phyloP scores from a whole-genome alignment of 495 filamentous ascomycete species.

The Penicillium angulare region DNA sequence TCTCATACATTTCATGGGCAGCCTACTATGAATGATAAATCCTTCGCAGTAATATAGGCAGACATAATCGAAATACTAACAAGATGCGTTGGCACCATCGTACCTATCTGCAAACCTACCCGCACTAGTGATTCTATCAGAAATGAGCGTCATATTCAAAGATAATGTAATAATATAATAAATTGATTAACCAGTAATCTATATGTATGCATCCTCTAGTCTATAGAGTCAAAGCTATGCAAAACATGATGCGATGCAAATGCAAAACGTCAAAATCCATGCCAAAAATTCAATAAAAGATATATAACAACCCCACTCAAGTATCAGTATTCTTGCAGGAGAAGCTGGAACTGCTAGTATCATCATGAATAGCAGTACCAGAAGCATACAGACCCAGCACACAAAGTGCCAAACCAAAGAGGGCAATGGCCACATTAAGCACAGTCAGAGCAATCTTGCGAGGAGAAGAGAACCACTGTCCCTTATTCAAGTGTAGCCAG shows the following conservation, averaged over 20 bases:
- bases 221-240: conserved; percentile 13
- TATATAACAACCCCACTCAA: conserved; percentile 5
- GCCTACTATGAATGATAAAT: no score
- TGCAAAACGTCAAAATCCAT: conserved; percentile 13
- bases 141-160: background rate
- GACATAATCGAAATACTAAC: no score
- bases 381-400: conserved; percentile 40
- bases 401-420: conserved; percentile 29
- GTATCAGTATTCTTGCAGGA: conserved; percentile 31
- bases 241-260: conserved; percentile 7
- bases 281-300: background rate
- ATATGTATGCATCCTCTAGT: conserved; percentile 8
- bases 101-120: no score
- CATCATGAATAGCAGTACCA: conserved; percentile 41
- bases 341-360: conserved; percentile 29
- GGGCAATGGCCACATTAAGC: conserved; percentile 25
- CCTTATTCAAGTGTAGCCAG: conserved; percentile 42
- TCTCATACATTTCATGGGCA: no score
- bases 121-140: no score
- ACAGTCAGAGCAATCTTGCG: conserved; percentile 32
- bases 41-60: no score
- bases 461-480: conserved; percentile 29
- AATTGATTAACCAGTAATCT: conserved; percentile 18
- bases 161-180: background rate
- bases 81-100: no score